These are phyloP conservation scores for Marchantia polymorpha DNA, from an alignment of 225 moss, liverwort and hornwort genomes.

Conservation along the genomic window DNA sequence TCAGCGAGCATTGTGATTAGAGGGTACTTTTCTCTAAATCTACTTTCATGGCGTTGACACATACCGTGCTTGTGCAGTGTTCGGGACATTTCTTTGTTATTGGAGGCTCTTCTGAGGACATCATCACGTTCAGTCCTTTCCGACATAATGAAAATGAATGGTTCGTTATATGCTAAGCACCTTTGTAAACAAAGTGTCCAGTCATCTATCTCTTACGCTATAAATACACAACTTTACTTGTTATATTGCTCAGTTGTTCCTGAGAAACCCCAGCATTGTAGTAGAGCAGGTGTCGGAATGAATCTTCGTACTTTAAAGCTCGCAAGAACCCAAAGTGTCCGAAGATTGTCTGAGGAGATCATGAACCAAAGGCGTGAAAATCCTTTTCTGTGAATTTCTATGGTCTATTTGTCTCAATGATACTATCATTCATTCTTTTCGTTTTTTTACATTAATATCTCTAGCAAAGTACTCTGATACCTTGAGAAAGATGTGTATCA, in stretches of 20 bases:
- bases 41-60: background rate
- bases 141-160: constrained; percentile 80
- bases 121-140: constrained; percentile 56
- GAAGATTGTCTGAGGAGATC: background rate
- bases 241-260: background rate
- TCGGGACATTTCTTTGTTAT: constrained; percentile 74
- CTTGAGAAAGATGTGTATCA: too few species aligned
- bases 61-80: constrained; percentile 42
- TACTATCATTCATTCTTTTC: background rate
- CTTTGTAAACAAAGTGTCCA: background rate
- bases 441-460: background rate
- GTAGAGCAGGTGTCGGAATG: too few species aligned
- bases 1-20: too few species aligned
- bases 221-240: background rate
- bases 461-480: too few species aligned
- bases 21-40: background rate
- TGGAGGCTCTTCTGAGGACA: constrained; percentile 82
- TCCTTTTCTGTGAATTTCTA: background rate
- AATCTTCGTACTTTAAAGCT: too few species aligned
- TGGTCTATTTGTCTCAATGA: background rate
- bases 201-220: background rate
- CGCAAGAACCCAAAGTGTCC: background rate
- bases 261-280: background rate
- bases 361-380: background rate
- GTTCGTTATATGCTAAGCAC: constrained; percentile 27